Conservation (phyloP, 2,329 filamentous ascomycete genomes). For the Rhynchosporium graminicola region DNA sequence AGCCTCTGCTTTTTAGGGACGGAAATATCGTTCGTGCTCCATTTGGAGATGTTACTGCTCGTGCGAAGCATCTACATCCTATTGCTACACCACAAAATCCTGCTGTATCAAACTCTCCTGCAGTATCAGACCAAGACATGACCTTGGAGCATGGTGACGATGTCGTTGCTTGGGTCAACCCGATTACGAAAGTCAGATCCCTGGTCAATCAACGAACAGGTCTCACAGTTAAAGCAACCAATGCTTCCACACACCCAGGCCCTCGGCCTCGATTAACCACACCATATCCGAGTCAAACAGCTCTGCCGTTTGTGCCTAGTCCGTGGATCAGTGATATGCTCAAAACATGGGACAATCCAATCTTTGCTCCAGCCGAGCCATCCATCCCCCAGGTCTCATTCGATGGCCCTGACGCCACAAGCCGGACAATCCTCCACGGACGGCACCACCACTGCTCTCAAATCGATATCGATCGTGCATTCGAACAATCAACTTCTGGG, state of each 20-base stretch:
- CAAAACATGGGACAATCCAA: slow-evolving; percentile 71
- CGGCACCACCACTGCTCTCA: slow-evolving; percentile 35
- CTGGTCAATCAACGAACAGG: slow-evolving; percentile 59
- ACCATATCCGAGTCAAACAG: background rate
- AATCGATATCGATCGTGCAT: slow-evolving; percentile 36
- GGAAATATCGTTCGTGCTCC: slow-evolving; percentile 8
- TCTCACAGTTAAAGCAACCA: slow-evolving; percentile 41
- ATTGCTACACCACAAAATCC: background rate
- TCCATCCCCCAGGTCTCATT: slow-evolving; percentile 47
- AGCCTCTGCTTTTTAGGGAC: slow-evolving; percentile 15
- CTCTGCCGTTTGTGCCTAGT: slow-evolving; percentile 28
- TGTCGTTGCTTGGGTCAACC: slow-evolving; percentile 60
- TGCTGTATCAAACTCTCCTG: background rate
- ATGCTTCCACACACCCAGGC: background rate
- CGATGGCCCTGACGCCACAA: slow-evolving; percentile 36
- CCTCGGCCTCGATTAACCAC: background rate
- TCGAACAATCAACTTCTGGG: slow-evolving; percentile 30
- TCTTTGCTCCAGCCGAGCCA: slow-evolving; percentile 59
- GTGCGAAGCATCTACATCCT: background rate
- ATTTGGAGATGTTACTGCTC: background rate
- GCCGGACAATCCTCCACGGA: slow-evolving; percentile 31
- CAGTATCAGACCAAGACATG: background rate
- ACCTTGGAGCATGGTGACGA: slow-evolving; percentile 39
- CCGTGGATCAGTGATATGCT: slow-evolving; percentile 64
- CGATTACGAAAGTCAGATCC: slow-evolving; percentile 53